Percentiles rank a stretch among this genome's conserved stretches.
Evolutionary conservation across 1,284 basidiomycete genomes (phyloP).

Genomic region (Gymnopus androsaceus): DNA sequence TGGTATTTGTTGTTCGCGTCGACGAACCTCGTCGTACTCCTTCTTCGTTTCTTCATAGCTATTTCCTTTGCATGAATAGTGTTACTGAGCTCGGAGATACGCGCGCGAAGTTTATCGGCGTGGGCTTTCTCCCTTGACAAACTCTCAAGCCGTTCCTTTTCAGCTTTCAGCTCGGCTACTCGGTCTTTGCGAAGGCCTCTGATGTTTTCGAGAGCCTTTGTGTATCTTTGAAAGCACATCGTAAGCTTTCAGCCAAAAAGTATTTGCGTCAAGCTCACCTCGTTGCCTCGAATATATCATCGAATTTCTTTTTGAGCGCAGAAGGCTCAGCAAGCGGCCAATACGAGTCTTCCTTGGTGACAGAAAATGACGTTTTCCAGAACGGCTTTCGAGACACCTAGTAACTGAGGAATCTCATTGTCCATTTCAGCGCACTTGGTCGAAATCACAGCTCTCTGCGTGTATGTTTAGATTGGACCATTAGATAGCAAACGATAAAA

Average conservation of each 20-base stretch:
- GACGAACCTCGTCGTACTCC: slow-evolving; percentile 67
- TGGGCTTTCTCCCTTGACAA: slow-evolving; percentile 85
- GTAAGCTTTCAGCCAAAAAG: not conserved
- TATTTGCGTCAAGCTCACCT: slow-evolving; percentile 48
- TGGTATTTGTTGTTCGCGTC: slow-evolving; percentile 82
- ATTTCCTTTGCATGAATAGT: slow-evolving; percentile 73
- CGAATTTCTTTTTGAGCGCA: slow-evolving; percentile 95
- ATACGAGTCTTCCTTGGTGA: slow-evolving; percentile 98
- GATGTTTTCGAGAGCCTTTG: slow-evolving; percentile 95
- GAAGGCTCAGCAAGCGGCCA: slow-evolving; percentile 96
- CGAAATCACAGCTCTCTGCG: slow-evolving; percentile 83
- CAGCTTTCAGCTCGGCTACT: slow-evolving; percentile 87
- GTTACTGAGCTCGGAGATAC: slow-evolving; percentile 66
- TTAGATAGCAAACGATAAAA: slow-evolving; percentile 6
- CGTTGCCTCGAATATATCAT: slow-evolving; percentile 99
- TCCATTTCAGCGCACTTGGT: slow-evolving; percentile 98
- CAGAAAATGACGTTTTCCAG: slow-evolving; percentile 99
- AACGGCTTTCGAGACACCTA: slow-evolving; percentile 97
- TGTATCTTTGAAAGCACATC: slow-evolving; percentile 63
- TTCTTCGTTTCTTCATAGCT: slow-evolving; percentile 74
- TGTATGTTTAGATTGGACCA: slow-evolving; percentile 1
- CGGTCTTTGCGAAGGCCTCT: slow-evolving; percentile 90
- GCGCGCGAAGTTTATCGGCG: slow-evolving; percentile 77
- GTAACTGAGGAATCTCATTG: slow-evolving; percentile 84
- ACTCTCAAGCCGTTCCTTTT: slow-evolving; percentile 84